phyloP scores from a whole-genome alignment of 1,139 yeast species.

The Yamadazyma kanchanaburiensis region DNA sequence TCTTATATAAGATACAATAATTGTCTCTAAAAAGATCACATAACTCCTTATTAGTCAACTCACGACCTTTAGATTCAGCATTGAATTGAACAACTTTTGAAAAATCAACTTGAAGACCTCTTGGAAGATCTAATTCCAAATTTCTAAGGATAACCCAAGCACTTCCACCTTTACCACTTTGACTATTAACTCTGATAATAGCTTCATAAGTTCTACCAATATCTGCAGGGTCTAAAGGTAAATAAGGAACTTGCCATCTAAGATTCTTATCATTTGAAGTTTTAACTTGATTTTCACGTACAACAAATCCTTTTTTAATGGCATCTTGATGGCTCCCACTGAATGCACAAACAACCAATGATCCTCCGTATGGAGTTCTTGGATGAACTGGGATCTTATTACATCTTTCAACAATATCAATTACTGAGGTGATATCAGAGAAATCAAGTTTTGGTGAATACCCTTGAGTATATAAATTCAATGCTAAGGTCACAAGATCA shows the following conservation, averaged over 20 bases:
- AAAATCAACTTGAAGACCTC: constrained; percentile 43
- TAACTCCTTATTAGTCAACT: constrained; percentile 43
- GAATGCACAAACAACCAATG: constrained; percentile 48
- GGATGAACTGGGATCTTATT: constrained; percentile 47
- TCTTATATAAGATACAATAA: constrained; percentile 33
- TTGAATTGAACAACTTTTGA: constrained; percentile 36
- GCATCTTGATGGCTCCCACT: constrained; percentile 52
- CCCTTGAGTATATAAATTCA: constrained; percentile 47
- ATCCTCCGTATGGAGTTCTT: constrained; percentile 49
- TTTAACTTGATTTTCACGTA: constrained; percentile 26
- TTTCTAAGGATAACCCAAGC: constrained; percentile 50
- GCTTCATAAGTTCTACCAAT: constrained; percentile 50
- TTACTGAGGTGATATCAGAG: constrained; percentile 37
- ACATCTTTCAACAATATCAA: constrained; percentile 44
- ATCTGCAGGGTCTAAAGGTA: constrained; percentile 49
- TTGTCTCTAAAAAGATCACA: constrained; percentile 33
- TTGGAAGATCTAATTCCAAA: constrained; percentile 46
- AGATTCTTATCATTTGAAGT: constrained; percentile 17
- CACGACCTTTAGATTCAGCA: constrained; percentile 44
- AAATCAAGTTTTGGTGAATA: constrained; percentile 43
- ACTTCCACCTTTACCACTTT: constrained; percentile 51
- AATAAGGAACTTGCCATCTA: constrained; percentile 44
- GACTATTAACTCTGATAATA: constrained; percentile 49
- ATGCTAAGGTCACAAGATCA: constrained; percentile 46
- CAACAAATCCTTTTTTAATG: constrained; percentile 44